Evolutionary conservation across 306 rosid genomes (phyloP), one percentile per base, ranked within the genome.

Genomic region (Lathyrus oleraceus): DNA sequence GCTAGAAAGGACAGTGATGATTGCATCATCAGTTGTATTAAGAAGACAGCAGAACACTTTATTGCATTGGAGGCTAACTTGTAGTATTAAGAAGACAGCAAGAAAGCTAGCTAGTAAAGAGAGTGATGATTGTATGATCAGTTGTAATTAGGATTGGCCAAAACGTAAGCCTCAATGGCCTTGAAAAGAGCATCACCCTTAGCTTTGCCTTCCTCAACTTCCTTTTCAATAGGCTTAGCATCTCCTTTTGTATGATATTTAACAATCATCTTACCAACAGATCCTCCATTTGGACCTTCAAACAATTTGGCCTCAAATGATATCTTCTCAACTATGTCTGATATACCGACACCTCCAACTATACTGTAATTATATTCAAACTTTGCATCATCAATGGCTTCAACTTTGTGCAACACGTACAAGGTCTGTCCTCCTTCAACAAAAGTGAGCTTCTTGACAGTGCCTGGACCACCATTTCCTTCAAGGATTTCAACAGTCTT

Each of bases 281-380:
- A 42, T 1, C 85, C 85, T 58, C 88, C 88, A 13, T 63, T 36
- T 3, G 82, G 64, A 0, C 78, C 76, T 14, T 38, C 62, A 6
- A 45, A 40, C 25, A 84, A 23, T 48, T 84, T 81, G 3, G 67
- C 8, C 27, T 81, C 73, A 6, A 71, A 53, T 0, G 69, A 6
- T 38, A 81, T 68, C 71, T 78, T 84, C 65, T 84, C 88, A 1
- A 75, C 23, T 3, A 45, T 10, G 0, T 67, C 67, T 0, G 79
- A 60, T 4, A 84, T 44, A 0, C 16, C 79, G 2, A 2, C 69
- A 0, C 84, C 83, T 12, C 79, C 85, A 56, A 78, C 76, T 13
- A 84, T 13, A 25, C 79, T 81, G 76, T 84, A 84, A 30, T 17
- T 49, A 39, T 75, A 84, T 20, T 15, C 73, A 0, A 10, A 78